Evolutionary conservation across 306 rosid genomes (phyloP).

Genomic region (Prunus davidiana): DNA sequence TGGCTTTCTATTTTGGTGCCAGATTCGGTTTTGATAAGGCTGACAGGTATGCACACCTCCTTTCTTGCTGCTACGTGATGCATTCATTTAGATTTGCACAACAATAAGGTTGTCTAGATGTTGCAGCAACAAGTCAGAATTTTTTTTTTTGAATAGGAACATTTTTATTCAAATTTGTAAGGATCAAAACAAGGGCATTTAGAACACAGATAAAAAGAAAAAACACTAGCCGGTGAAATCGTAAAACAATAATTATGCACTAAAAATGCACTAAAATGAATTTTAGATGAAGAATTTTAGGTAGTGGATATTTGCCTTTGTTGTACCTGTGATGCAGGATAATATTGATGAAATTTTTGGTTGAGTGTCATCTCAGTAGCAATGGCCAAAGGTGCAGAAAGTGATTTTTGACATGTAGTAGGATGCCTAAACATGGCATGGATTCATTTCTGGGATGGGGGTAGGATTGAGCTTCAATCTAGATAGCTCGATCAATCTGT

Average conservation of each 20-base stretch:
- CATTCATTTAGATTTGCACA: not conserved
- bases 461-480: not conserved
- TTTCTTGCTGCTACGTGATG: not conserved
- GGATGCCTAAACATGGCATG: not conserved
- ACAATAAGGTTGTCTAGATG: not conserved
- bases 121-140: not conserved
- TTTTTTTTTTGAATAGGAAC: too few species aligned
- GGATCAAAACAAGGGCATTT: too few species aligned
- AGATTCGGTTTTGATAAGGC: constrained; percentile 49
- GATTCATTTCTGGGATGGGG: not conserved
- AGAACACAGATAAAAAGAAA: too few species aligned
- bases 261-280: not conserved
- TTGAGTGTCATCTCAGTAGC: not conserved
- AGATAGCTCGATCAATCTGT: not conserved
- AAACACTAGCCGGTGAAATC: not conserved
- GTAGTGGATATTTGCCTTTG: not conserved
- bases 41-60: constrained; percentile 35
- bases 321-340: not conserved
- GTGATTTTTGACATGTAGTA: not conserved
- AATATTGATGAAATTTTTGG: not conserved
- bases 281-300: not conserved
- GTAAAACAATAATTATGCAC: not conserved
- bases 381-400: not conserved
- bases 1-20: constrained; percentile 53
- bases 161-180: too few species aligned